A percentile compares a stretch with the other conserved stretches of the same genome.
These are phyloP conservation scores for Phaffomyces opuntiae DNA, from an alignment of 805 yeast species.

Conservation along the genomic window DNA sequence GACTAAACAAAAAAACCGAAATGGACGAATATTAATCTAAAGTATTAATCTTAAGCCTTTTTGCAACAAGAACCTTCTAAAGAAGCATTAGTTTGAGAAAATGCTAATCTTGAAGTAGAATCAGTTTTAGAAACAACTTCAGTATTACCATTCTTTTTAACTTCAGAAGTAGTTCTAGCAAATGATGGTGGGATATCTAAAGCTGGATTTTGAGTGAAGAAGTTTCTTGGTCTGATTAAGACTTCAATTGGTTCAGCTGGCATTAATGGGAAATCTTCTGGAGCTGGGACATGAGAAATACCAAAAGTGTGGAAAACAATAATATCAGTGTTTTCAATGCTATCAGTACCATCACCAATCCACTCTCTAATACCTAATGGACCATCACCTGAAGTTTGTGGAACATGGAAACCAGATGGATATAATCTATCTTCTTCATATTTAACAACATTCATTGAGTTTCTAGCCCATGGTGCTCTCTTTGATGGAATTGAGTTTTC, in stretches of 20 bases:
- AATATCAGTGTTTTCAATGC: constrained; percentile 61
- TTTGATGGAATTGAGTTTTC: constrained; percentile 68
- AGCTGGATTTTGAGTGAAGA: constrained; percentile 72
- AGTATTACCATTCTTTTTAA: constrained; percentile 26
- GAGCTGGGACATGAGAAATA: constrained; percentile 80
- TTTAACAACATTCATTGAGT: constrained; percentile 62
- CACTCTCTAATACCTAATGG: constrained; percentile 58
- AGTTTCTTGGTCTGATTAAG: constrained; percentile 70
- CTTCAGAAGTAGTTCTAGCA: constrained; percentile 39
- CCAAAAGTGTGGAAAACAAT: constrained; percentile 79
- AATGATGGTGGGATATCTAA: constrained; percentile 67
- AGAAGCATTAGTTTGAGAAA: constrained; percentile 21
- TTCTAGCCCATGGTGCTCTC: constrained; percentile 78
- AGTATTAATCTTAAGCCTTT: background rate
- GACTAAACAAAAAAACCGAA: background rate
- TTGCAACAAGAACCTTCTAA: constrained; percentile 17
- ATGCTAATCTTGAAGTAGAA: constrained; percentile 46
- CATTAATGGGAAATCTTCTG: constrained; percentile 87
- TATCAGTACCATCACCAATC: constrained; percentile 55
- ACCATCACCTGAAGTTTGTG: constrained; percentile 70
- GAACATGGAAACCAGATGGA: constrained; percentile 76
- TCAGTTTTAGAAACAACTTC: constrained; percentile 40
- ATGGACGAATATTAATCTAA: background rate
- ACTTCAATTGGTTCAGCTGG: constrained; percentile 78
- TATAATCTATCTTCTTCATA: constrained; percentile 66